These are phyloP conservation scores for Rehmannia glutinosa DNA, from an alignment of 257 asterid genomes.

Conservation along the genomic window DNA sequence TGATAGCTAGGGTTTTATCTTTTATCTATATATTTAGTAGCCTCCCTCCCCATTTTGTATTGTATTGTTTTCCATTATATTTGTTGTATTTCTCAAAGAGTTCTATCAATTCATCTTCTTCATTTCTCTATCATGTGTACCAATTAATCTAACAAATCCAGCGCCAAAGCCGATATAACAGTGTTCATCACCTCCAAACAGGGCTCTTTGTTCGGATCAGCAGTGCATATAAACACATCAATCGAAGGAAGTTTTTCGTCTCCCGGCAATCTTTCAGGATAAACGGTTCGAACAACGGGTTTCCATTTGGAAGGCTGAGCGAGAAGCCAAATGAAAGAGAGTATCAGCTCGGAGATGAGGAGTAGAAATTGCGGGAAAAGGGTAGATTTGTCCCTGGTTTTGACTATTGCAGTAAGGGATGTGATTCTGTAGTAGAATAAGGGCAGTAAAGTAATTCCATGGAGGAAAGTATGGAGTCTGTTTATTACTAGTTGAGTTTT, in stretches of 20 bases:
- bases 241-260: conserved; percentile 39
- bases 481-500: conserved; percentile 12
- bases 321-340: conserved; percentile 53
- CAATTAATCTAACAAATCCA: too few relatives aligned
- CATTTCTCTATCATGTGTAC: too few relatives aligned
- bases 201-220: conserved; percentile 61
- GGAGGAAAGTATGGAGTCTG: conserved; percentile 28
- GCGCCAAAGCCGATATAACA: conserved; percentile 67
- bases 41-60: too few relatives aligned
- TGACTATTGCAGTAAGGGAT: background rate
- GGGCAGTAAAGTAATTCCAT: conserved; percentile 23
- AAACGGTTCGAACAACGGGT: conserved; percentile 37
- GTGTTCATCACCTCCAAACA: conserved; percentile 61
- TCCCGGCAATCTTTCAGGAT: conserved; percentile 38
- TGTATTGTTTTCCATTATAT: too few relatives aligned
- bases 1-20: too few relatives aligned
- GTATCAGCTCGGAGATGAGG: conserved; percentile 26
- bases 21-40: too few relatives aligned
- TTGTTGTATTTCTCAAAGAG: too few relatives aligned
- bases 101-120: too few relatives aligned
- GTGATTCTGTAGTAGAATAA: conserved; percentile 31
- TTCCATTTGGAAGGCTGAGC: conserved; percentile 41
- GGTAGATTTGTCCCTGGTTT: background rate
- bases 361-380: conserved; percentile 20
- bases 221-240: conserved; percentile 63